A percentile compares a stretch with the other conserved stretches of the same genome.
phyloP scores from a whole-genome alignment of 2,329 filamentous ascomycete genomes.

The Trichophyton mentagrophytes region DNA sequence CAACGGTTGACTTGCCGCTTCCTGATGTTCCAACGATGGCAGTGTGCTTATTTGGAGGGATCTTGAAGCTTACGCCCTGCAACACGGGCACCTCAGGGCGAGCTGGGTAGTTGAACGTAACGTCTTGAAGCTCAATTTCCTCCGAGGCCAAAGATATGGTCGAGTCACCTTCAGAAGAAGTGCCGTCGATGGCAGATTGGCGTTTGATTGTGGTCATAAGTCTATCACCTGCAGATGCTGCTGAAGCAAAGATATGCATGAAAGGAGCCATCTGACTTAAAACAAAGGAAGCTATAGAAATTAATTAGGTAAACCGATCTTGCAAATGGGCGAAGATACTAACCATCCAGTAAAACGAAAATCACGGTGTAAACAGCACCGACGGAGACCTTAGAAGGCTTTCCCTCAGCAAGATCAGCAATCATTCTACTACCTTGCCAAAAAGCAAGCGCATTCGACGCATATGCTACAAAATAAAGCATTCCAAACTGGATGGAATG shows the following conservation, averaged over 20 bases:
- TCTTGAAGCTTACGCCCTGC: slow-evolving; percentile 21
- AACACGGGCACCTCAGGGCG: slow-evolving; percentile 26
- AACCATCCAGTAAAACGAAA: slow-evolving; percentile 28
- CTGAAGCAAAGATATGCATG: slow-evolving; percentile 17
- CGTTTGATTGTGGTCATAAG: slow-evolving; percentile 13
- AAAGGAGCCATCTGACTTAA: slow-evolving; percentile 30
- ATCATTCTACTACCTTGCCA: slow-evolving; percentile 51
- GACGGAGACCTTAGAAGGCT: slow-evolving; percentile 17
- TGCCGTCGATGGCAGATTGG: slow-evolving; percentile 13
- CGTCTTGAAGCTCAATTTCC: slow-evolving; percentile 17
- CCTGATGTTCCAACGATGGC: slow-evolving; percentile 40
- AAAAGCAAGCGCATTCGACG: slow-evolving; percentile 51
- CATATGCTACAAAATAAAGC: slow-evolving; percentile 53
- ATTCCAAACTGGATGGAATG: slow-evolving; percentile 45
- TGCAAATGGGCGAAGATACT: slow-evolving; percentile 6
- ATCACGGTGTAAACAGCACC: slow-evolving; percentile 29
- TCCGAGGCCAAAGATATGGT: slow-evolving; percentile 39
- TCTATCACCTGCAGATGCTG: slow-evolving; percentile 11
- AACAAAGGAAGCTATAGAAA: slow-evolving; percentile 22
- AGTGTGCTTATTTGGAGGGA: slow-evolving; percentile 27
- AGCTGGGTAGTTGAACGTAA: slow-evolving; percentile 25
- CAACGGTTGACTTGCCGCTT: slow-evolving; percentile 41
- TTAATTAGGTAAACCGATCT: neutral
- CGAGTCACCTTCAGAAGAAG: slow-evolving; percentile 19
- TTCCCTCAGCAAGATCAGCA: slow-evolving; percentile 24